Evolutionary conservation across 257 asterid genomes (phyloP).

Genomic region (Plantago ovata): DNA sequence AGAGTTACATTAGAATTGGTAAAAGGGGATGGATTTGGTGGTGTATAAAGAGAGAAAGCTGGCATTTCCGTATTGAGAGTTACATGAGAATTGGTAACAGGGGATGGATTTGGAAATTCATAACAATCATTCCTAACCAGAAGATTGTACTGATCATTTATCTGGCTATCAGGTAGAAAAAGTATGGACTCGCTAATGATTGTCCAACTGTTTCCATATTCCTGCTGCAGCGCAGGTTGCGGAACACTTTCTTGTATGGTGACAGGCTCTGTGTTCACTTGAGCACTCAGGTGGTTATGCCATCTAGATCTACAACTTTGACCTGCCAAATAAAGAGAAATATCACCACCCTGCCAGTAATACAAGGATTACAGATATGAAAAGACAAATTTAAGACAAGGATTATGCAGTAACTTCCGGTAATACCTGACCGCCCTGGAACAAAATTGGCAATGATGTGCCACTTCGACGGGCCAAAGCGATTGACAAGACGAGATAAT

Average conservation of each 20-base stretch:
- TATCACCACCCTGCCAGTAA: background rate
- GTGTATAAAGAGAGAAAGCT: constrained; percentile 2
- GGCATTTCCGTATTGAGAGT: constrained; percentile 13
- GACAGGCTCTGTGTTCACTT: constrained; percentile 30
- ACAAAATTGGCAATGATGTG: constrained; percentile 28
- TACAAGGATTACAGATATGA: constrained; percentile 12
- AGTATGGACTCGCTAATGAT: constrained; percentile 23
- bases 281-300: constrained; percentile 41
- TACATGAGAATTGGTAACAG: constrained; percentile 2
- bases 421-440: constrained; percentile 39
- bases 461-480: constrained; percentile 33
- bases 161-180: constrained; percentile 41
- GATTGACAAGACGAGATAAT: constrained; percentile 22
- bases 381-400: constrained; percentile 9
- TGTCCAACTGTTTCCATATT: constrained; percentile 40
- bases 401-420: background rate
- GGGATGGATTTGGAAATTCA: constrained; percentile 10
- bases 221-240: constrained; percentile 28
- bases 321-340: constrained; percentile 27
- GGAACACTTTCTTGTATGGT: constrained; percentile 25
- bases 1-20: constrained; percentile 6
- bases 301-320: constrained; percentile 51
- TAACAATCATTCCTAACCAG: constrained; percentile 21
- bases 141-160: constrained; percentile 43
- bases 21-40: constrained; percentile 5